Base-by-base conservation (phyloP, 805 yeast species). In the Starmera pachycereana region DNA sequence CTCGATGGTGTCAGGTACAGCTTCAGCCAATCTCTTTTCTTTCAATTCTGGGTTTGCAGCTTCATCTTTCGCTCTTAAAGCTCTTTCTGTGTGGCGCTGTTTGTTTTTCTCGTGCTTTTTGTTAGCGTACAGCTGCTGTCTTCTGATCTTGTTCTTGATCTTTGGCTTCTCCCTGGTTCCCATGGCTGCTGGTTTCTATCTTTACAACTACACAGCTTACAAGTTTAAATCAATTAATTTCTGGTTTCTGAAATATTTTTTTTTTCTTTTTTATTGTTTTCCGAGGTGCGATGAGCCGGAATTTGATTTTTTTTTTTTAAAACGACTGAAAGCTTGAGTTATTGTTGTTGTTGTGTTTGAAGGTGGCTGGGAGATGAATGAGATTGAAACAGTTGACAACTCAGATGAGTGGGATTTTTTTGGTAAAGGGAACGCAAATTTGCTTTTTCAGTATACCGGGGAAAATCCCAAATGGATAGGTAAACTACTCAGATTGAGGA, bases 1-100 rank as follows among this genome's bases (percentile, higher is more conserved):
- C 22, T 47, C 54, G n/a, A 54, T 53, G 8, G 59, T 54, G 4
- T 43, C 53, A 6, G 59, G 56, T 8, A 54, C 54, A 32, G 53
- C 48, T 12, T 37, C 43, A n/a, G 41, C 57, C 32, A 90, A 66
- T 60, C 98, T 78, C 56, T 88, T 81, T 40, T 77, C 86, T 56
- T 75, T 83, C 43, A 86, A 62, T 48, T 81, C 87, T 1, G 97
- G 96, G 53, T 89, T 82, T 27, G 72, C 76, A 41, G 81, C 67
- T 61, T 92, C 97, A 47, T 81, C 90, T 53, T 81, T 81, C n/a
- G 94, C 92, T 55, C 96, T 73, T 35, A 78, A 76, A n/a, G 74
- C 72, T 48, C 97, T 73, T 57, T 71, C 68, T 55, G 76, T 78
- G 57, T 88, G 96, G 52, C 86, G 76, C 39, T 74, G 74, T 54